Evolutionary conservation across 331 rosid genomes (phyloP).

Genomic region (Rosa hybrid): DNA sequence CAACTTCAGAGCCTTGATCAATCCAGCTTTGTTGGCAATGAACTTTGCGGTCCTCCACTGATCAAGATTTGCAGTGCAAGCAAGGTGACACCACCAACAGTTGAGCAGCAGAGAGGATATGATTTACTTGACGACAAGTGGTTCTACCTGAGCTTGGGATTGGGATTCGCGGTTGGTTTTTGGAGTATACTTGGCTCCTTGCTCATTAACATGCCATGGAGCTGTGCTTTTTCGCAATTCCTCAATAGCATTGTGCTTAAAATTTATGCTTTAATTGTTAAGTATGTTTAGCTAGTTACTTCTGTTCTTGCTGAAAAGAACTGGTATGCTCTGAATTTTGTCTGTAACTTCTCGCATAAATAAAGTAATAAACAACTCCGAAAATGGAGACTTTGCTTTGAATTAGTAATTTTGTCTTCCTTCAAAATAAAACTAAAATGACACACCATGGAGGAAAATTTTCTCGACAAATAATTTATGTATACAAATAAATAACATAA

Average conservation of each 20-base stretch:
- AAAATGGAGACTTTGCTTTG: too few relatives aligned
- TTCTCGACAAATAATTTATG: too few relatives aligned
- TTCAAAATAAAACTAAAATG: too few relatives aligned
- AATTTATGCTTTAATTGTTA: neutral
- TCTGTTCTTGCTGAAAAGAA: too few relatives aligned
- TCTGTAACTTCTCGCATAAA: too few relatives aligned
- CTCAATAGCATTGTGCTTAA: neutral
- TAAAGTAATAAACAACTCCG: too few relatives aligned
- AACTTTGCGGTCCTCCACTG: slow-evolving; percentile 22
- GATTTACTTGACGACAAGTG: neutral
- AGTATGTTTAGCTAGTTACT: neutral
- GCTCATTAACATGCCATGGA: slow-evolving; percentile 2
- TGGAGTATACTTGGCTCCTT: neutral
- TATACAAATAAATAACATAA: too few relatives aligned
- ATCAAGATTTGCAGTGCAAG: neutral
- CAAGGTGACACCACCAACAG: neutral
- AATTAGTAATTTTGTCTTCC: too few relatives aligned
- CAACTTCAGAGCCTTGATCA: slow-evolving; percentile 15
- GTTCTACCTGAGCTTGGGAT: slow-evolving; percentile 10
- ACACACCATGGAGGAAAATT: too few relatives aligned
- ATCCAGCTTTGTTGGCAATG: slow-evolving; percentile 16
- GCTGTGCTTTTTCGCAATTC: neutral
- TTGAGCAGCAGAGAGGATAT: neutral
- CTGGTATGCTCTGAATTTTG: too few relatives aligned
- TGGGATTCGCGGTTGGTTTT: neutral